Percentiles rank a stretch among this genome's conserved stretches.
These are phyloP conservation scores for Penicillium simplicissimum DNA, from an alignment of 495 filamentous ascomycete species.

Conservation along the genomic window DNA sequence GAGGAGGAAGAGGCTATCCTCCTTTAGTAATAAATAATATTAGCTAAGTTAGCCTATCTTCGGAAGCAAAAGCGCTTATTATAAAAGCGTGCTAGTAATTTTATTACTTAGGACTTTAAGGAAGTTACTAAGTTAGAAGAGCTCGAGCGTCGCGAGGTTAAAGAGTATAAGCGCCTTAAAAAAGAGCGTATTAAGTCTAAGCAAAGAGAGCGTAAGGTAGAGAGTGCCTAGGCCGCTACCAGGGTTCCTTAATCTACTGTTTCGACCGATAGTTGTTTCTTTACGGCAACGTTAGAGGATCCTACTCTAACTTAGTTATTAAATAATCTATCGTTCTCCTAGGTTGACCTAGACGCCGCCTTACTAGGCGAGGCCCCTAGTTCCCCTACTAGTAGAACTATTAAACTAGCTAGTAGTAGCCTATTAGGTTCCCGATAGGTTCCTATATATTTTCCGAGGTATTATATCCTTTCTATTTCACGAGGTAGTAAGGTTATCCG, in stretches of 20 bases:
- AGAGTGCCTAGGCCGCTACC: background rate
- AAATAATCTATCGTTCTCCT: no score
- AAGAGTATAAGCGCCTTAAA: no score
- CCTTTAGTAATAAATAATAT: no score
- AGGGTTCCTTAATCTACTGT: background rate
- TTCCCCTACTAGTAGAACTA: conserved; percentile 3
- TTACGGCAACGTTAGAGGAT: no score
- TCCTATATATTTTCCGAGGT: conserved; percentile 13
- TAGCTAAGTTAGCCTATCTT: background rate
- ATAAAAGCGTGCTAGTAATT: background rate
- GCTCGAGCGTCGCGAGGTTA: no score
- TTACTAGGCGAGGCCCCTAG: no score
- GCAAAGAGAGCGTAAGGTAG: background rate
- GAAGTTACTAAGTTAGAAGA: no score
- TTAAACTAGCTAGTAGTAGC: conserved; percentile 10
- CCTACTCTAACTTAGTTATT: no score
- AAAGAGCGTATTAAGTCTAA: background rate
- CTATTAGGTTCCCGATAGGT: conserved; percentile 17
- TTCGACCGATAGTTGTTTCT: no score
- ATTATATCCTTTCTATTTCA: conserved; percentile 16
- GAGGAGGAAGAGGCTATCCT: background rate
- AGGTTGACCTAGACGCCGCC: no score
- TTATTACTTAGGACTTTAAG: background rate
- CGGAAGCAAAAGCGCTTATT: background rate
- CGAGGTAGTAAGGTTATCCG: conserved; percentile 7